These are phyloP conservation scores for Fusarium pseudograminearum DNA, from an alignment of 2,329 filamentous ascomycete species.

Conservation along the genomic window DNA sequence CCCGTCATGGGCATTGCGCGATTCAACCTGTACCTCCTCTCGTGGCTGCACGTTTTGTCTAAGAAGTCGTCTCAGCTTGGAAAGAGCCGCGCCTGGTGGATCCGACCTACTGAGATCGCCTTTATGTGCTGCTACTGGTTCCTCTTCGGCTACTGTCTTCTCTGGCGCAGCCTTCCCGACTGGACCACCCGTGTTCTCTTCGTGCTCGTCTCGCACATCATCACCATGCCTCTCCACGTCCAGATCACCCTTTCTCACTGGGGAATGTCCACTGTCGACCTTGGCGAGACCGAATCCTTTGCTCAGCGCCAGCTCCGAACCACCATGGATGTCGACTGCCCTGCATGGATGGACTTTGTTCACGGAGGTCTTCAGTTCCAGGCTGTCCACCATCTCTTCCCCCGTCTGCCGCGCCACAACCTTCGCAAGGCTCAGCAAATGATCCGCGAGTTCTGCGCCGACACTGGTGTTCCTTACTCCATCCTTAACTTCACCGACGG, in stretches of 20 bases:
- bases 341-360: slow-evolving; percentile 77
- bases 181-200: slow-evolving; percentile 70
- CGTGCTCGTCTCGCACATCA: slow-evolving; percentile 72
- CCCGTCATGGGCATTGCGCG: slow-evolving; percentile 74
- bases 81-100: slow-evolving; percentile 71
- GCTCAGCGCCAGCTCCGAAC: slow-evolving; percentile 77
- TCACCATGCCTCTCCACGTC: slow-evolving; percentile 76
- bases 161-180: slow-evolving; percentile 70
- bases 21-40: slow-evolving; percentile 78
- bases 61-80: slow-evolving; percentile 67
- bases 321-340: slow-evolving; percentile 81
- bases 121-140: slow-evolving; percentile 75
- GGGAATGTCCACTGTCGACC: slow-evolving; percentile 75
- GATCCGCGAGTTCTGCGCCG: slow-evolving; percentile 73
- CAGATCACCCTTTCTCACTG: slow-evolving; percentile 80
- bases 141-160: slow-evolving; percentile 74
- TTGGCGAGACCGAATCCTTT: slow-evolving; percentile 74
- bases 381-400: slow-evolving; percentile 77
- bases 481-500: slow-evolving; percentile 72
- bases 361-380: slow-evolving; percentile 81
- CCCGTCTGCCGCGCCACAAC: slow-evolving; percentile 76
- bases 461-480: slow-evolving; percentile 72
- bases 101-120: slow-evolving; percentile 72
- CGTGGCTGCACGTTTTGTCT: slow-evolving; percentile 73
- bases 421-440: slow-evolving; percentile 69